Percentiles rank a stretch among this genome's conserved stretches.
These are phyloP conservation scores for Licmophora abbreviata DNA, from an alignment of 108 stramenopile species.

Conservation along the genomic window DNA sequence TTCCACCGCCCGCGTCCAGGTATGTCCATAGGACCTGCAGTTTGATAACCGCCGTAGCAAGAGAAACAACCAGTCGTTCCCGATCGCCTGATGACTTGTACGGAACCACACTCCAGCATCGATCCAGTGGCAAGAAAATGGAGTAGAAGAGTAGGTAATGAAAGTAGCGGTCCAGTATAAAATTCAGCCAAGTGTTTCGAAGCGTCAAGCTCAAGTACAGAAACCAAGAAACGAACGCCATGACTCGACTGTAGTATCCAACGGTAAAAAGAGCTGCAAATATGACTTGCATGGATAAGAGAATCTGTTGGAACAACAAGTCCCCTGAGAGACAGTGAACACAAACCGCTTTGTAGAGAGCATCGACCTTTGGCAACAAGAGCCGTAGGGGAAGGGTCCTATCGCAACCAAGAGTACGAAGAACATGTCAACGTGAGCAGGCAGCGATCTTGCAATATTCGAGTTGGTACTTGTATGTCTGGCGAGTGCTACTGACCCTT, in stretches of 20 bases:
- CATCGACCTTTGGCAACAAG: slow-evolving; percentile 57
- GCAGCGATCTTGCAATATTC: background rate
- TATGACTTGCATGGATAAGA: slow-evolving; percentile 50
- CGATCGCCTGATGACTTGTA: slow-evolving; percentile 1
- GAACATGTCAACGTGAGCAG: slow-evolving; percentile 1
- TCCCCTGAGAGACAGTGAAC: slow-evolving; percentile 65
- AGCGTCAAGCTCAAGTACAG: slow-evolving; percentile 69
- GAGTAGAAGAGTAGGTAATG: slow-evolving; percentile 72
- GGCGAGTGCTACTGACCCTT: slow-evolving; percentile 42
- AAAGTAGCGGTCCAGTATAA: slow-evolving; percentile 84
- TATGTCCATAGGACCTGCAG: slow-evolving; percentile 72
- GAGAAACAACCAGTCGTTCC: slow-evolving; percentile 14
- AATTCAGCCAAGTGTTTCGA: slow-evolving; percentile 80
- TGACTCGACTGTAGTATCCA: slow-evolving; percentile 51
- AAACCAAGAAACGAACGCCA: slow-evolving; percentile 60
- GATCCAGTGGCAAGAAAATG: slow-evolving; percentile 57
- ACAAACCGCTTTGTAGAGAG: slow-evolving; percentile 54
- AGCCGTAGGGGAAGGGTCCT: slow-evolving; percentile 64
- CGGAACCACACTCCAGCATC: slow-evolving; percentile 39
- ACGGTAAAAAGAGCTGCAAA: slow-evolving; percentile 49
- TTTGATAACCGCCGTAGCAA: slow-evolving; percentile 41
- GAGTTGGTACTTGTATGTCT: background rate
- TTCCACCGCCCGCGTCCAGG: slow-evolving; percentile 78
- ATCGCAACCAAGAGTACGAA: background rate
- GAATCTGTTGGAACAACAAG: slow-evolving; percentile 42